Base-by-base conservation (phyloP, 257 asterid species). In the Henckelia pumila region DNA sequence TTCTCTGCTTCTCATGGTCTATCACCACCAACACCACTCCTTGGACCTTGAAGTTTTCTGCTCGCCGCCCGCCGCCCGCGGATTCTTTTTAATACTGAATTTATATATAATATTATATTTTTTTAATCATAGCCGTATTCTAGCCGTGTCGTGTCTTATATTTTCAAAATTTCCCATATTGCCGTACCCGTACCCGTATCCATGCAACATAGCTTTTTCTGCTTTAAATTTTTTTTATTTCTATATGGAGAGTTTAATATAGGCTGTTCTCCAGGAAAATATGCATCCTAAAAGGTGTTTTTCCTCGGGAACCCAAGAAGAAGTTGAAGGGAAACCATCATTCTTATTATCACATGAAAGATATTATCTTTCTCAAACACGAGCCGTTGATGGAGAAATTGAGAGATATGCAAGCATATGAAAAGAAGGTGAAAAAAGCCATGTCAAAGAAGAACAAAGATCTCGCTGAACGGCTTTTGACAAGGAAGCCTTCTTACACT, bases 291-390 rank as follows among this genome's bases (percentile, higher is more conserved):
- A 91, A 91, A 75, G 99, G 99, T 49, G 81, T 91, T 13, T 88
- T 80, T 63, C 97, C 99, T 28, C 95, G 99, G 64, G 99, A 84
- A 66, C 99, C 97, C 17, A 94, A 84, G 95, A 91, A 89, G 91
- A 94, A 94, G 95, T 85, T 89, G 83, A 91, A 91, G 81, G 99
- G 99, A 70, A 84, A 84, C 72, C 99, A 94, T 76, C 96, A 88
- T 74, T 85, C 99, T 4, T 94, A 94, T 56, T 91, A 94, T 81
- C 99, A 94, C 78, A 58, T 76, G 73, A 91, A 94, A 77, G 99
- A 94, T 84, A 82, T 91, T 50, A 50, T 82, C 96, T 94, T 94
- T 79, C 83, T 91, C 63, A 94, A 79, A 68, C 86, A 88, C 22
- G 96, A 94, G 76, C 96, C 99, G 17, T 64, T 93, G 58, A 84